A percentile compares a stretch with the other conserved stretches of the same genome.
Conservation (phyloP, 192 early-diverging fungal species). For the Coemansia erecta region DNA sequence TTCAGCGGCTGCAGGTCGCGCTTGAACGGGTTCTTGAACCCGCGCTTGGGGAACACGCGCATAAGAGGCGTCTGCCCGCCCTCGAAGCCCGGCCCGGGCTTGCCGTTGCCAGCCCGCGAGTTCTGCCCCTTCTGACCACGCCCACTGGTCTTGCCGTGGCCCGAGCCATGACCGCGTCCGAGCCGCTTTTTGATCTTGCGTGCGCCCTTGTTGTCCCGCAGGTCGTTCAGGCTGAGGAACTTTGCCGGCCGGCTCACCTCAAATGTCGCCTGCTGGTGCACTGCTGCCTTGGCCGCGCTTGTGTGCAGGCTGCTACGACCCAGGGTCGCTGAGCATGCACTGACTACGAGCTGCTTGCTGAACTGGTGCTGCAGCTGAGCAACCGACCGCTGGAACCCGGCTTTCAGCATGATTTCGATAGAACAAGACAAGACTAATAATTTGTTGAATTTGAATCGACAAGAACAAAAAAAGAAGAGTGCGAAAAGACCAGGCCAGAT, state of each 20-base stretch:
- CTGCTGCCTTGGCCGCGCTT: background rate
- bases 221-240: constrained; percentile 28
- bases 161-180: constrained; percentile 82
- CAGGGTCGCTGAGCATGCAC: background rate
- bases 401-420: constrained; percentile 14
- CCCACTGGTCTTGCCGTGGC: constrained; percentile 87
- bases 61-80: constrained; percentile 90
- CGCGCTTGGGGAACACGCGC: constrained; percentile 81
- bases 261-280: background rate
- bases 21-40: constrained; percentile 65
- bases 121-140: constrained; percentile 92
- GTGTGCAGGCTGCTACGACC: constrained; percentile 15
- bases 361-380: constrained; percentile 27
- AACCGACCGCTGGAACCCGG: constrained; percentile 11
- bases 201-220: constrained; percentile 45
- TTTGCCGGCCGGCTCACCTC: constrained; percentile 17
- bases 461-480: background rate
- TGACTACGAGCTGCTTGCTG: constrained; percentile 10
- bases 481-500: constrained; percentile 6
- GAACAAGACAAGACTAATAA: background rate
- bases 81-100: constrained; percentile 82
- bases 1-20: constrained; percentile 70
- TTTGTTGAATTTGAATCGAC: background rate
- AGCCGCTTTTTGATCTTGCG: constrained; percentile 58
- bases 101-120: constrained; percentile 69